Base-by-base conservation (phyloP, 2,329 filamentous ascomycete genomes). In the Chrysosporium queenslandicum region DNA sequence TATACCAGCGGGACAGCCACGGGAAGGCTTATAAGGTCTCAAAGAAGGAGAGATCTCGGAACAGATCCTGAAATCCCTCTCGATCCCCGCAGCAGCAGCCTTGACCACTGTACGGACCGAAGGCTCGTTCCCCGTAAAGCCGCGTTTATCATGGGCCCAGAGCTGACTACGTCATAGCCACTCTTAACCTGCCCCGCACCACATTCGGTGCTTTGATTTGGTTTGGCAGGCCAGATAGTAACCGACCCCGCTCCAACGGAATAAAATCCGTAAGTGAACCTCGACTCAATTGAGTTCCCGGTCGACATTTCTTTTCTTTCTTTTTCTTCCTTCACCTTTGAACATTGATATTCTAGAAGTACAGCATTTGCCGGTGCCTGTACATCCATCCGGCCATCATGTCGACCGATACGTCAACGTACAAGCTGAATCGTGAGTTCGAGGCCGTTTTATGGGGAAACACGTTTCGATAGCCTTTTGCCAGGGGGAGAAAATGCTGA, bases 401-500 rank as follows among this genome's bases (percentile, higher is more conserved):
- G 71, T 65, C 71, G 46, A 80, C 81, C 42, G 76, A 83, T 64
- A 72, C 79, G 27, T 73, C 72, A 57, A 80, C 75, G 60, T 85
- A 84, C 71, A 83, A 81, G 70, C 73, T 82, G 53, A 81, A 83
- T 66, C 80, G 80, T 71, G 72, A 73, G 62, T 78, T 49, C 20
- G 11, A 25, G 16, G 74, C 69, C 68, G n/a, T n/a, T 41, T 14
- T 14, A 34, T 23, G 18, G 14, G 30, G 21, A 11, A 30, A 46
- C 39, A 4, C 6, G 5, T n/a, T 20, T 25, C 14, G 12, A 41
- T 14, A 14, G 5, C 2, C n/a, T 27, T 4, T 3, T n/a, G n/a
- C n/a, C n/a, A 9, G 32, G 21, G 51, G 52, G 4, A 18, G 1
- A 2, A 56, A 29, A 9, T 56, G 66, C 58, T 64, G 53, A 56